Percentiles rank a stretch among this genome's conserved stretches.
Conservation (phyloP, 306 rosid genomes). For the Purshia tridentata region DNA sequence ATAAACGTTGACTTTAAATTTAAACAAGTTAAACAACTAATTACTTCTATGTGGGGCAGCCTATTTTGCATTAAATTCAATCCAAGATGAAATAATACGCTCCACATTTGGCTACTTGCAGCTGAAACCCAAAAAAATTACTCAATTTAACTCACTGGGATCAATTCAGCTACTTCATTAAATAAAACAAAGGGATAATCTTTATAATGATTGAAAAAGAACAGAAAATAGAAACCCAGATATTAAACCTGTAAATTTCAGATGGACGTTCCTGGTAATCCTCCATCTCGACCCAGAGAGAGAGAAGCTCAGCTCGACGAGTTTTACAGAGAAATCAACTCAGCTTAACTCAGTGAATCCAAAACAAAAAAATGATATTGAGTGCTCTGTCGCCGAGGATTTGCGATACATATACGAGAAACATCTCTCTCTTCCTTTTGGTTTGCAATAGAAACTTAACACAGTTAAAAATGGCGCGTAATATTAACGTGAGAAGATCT, state of each 20-base stretch:
- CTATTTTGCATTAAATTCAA: not conserved
- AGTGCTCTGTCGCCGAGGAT: not conserved
- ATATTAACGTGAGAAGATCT: not conserved
- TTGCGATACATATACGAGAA: not conserved
- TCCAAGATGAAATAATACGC: not conserved
- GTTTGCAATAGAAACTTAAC: not conserved
- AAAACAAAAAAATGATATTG: not conserved
- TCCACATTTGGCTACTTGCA: constrained; percentile 20
- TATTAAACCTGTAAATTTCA: constrained; percentile 45
- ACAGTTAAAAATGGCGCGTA: constrained; percentile 32
- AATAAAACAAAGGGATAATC: not conserved
- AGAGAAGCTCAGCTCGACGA: not conserved
- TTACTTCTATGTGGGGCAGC: not conserved
- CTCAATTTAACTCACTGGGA: not conserved
- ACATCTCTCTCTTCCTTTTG: no score
- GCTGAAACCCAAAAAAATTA: constrained; percentile 3
- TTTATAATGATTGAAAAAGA: not conserved
- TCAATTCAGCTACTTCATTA: not conserved
- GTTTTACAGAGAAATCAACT: no score
- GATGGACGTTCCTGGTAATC: constrained; percentile 26
- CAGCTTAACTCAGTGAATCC: not conserved
- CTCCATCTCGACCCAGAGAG: constrained; percentile 36
- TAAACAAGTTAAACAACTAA: not conserved
- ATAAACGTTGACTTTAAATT: not conserved
- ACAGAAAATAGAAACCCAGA: constrained; percentile 22